Evolutionary conservation across 192 early-diverging fungal genomes (phyloP).

Genomic region (Piromyces finnis): DNA sequence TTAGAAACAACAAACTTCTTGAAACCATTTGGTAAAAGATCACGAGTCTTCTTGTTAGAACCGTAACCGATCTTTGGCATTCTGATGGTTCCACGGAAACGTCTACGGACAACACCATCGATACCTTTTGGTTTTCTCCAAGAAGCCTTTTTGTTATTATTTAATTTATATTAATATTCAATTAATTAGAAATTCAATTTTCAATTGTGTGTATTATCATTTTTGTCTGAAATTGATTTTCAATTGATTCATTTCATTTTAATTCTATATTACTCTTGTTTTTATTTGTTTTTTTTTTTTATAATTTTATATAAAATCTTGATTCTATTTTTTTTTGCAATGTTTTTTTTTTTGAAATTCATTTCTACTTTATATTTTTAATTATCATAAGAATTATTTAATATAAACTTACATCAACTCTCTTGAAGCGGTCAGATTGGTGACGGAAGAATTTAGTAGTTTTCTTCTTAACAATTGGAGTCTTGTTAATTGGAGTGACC

Average conservation of each 20-base stretch:
- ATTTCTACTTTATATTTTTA: not conserved
- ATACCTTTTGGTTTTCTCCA: conserved; percentile 99
- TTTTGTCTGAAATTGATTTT: no score
- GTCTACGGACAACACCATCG: conserved; percentile 90
- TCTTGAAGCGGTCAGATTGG: conserved; percentile 97
- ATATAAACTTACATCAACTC: conserved; percentile 51
- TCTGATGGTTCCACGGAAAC: conserved; percentile 92
- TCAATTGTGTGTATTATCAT: no score
- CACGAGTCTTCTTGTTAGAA: conserved; percentile 87
- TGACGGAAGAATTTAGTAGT: conserved; percentile 89
- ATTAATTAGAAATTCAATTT: no score
- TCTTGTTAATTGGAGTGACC: conserved; percentile 86
- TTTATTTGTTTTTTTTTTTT: no score
- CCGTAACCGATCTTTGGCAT: conserved; percentile 99
- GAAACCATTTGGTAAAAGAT: conserved; percentile 96
- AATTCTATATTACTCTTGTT: no score
- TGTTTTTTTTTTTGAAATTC: no score
- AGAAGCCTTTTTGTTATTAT: conserved; percentile 39
- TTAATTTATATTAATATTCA: no score
- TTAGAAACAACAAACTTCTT: conserved; percentile 94
- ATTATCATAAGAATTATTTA: no score
- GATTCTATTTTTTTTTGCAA: no score
- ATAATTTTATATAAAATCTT: no score
- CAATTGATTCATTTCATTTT: no score
- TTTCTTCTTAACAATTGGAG: conserved; percentile 98